These are phyloP conservation scores for Anethum foeniculum DNA, from an alignment of 140 eudicot genomes.

Conservation along the genomic window DNA sequence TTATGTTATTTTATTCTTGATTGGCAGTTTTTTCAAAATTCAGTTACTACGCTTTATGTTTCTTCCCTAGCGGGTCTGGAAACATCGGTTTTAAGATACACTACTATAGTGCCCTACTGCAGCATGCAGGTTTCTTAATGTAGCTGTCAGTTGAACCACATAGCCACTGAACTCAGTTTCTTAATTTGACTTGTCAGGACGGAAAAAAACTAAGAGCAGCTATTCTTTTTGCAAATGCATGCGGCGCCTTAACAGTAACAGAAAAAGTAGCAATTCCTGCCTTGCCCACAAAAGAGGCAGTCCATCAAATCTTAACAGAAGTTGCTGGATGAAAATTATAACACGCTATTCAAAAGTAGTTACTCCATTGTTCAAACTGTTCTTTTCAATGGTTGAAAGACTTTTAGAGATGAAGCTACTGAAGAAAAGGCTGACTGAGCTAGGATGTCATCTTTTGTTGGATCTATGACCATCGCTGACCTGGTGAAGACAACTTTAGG, in stretches of 20 bases:
- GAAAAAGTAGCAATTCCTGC: conserved; percentile 86
- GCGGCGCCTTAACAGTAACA: conserved; percentile 82
- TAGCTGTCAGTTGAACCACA: neutral
- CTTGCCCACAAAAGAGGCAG: conserved; percentile 66
- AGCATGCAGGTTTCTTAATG: neutral
- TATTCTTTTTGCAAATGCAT: conserved; percentile 74
- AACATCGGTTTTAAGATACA: no score
- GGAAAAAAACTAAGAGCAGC: conserved; percentile 69
- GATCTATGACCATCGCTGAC: conserved; percentile 61
- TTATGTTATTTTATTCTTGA: neutral
- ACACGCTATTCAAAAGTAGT: no score
- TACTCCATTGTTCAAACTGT: no score
- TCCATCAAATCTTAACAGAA: conserved; percentile 36
- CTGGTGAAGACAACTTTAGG: conserved; percentile 44
- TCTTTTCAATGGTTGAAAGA: neutral
- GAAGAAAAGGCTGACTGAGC: conserved; percentile 14
- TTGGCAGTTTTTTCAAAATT: neutral
- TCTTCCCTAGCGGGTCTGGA: neutral
- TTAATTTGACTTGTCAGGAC: conserved; percentile 38
- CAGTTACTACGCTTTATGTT: no score
- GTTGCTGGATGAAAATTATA: conserved; percentile 7
- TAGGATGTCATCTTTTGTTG: neutral
- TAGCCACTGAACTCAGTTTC: neutral
- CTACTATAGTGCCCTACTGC: neutral
- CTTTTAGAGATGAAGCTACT: conserved; percentile 13